Conservation (phyloP, 306 rosid species). For the Lathyrus tuberosus region DNA sequence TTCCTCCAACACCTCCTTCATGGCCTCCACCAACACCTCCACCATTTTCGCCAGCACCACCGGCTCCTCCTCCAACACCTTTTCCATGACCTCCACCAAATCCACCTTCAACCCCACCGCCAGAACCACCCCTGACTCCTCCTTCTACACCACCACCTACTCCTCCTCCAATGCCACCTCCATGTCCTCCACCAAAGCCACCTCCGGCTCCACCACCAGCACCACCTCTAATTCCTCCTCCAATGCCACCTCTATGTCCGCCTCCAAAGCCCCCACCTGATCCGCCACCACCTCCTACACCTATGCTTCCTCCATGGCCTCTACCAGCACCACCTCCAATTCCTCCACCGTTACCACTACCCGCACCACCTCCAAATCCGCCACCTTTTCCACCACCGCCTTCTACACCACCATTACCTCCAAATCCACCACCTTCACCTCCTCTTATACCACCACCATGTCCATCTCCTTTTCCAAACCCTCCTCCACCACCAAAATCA, state of each 20-base stretch:
- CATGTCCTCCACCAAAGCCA: neutral
- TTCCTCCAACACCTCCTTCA: neutral
- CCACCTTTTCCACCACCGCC: slow-evolving; percentile 14
- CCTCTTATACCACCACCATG: slow-evolving; percentile 16
- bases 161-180: neutral
- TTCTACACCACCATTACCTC: neutral
- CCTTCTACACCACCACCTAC: neutral
- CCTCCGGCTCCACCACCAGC: neutral
- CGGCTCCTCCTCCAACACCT: neutral
- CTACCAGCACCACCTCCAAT: slow-evolving; percentile 2
- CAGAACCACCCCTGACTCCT: neutral
- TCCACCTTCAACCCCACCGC: neutral
- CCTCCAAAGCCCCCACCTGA: neutral
- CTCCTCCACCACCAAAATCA: slow-evolving; percentile 12
- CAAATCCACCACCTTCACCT: slow-evolving; percentile 19
- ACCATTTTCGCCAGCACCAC: neutral
- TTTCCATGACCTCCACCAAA: neutral
- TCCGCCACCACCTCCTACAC: neutral
- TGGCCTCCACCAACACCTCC: slow-evolving; percentile 32
- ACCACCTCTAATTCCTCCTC: neutral
- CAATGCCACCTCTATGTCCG: neutral
- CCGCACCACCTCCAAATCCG: neutral
- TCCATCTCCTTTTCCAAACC: neutral
- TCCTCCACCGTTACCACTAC: neutral
- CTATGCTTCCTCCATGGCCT: neutral